These are phyloP conservation scores for Eucalyptus erythrocorys DNA, from an alignment of 345 rosid genomes.

Conservation along the genomic window DNA sequence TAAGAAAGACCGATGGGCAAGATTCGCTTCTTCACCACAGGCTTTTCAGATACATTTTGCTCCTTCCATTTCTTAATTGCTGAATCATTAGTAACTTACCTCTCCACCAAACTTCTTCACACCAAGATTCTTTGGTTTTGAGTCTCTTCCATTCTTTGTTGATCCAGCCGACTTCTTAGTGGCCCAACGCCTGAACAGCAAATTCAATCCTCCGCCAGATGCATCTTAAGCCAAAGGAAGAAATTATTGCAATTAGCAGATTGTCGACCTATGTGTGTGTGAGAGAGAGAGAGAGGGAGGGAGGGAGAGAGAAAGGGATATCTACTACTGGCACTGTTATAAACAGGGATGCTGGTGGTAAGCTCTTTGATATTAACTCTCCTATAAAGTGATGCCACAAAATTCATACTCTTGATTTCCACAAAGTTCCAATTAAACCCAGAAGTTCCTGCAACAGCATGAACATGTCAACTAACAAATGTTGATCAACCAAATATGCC, in stretches of 20 bases:
- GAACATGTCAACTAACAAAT: background rate
- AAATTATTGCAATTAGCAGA: background rate
- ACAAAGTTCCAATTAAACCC: background rate
- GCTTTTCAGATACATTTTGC: background rate
- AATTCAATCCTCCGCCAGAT: slow-evolving; percentile 50
- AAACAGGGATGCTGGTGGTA: slow-evolving; percentile 10
- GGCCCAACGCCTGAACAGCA: slow-evolving; percentile 86
- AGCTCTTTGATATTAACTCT: slow-evolving; percentile 16
- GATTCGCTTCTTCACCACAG: background rate
- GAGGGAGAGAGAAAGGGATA: background rate
- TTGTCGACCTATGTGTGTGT: background rate
- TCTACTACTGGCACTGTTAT: slow-evolving; percentile 7
- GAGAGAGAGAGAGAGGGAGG: accelerated
- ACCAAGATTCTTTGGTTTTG: slow-evolving; percentile 83
- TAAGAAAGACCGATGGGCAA: background rate
- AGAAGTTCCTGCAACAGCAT: background rate
- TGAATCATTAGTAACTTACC: slow-evolving; percentile 12
- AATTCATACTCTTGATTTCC: slow-evolving; percentile 4
- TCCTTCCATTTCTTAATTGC: background rate
- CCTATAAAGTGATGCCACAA: slow-evolving; percentile 7
- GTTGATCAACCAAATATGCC: background rate
- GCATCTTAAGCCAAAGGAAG: slow-evolving; percentile 20
- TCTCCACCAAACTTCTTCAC: slow-evolving; percentile 95
- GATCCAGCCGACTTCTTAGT: slow-evolving; percentile 83
- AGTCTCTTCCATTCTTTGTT: slow-evolving; percentile 91